Evolutionary conservation across 441 rosid species (phyloP), one percentile per base, ranked within the genome.

Genomic region (Capsella rubella): DNA sequence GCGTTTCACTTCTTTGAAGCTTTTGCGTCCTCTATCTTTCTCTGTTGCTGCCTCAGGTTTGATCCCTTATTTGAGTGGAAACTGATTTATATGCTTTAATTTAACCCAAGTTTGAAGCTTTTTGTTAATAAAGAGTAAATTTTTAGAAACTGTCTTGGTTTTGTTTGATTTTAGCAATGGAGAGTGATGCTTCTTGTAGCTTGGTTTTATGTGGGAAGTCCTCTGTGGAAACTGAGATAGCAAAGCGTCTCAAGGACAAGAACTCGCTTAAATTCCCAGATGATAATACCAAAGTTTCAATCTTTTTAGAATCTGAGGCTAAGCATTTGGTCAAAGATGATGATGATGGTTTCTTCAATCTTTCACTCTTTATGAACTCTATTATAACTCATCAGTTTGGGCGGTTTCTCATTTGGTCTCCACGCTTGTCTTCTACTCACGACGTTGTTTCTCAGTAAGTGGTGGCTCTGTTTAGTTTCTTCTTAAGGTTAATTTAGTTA

Each of bases 391-490:
- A 71, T 80, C 86, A 69, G 56, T 92, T 89, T 27, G 98, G 97
- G 29, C 79, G 95, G 76, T 81, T 90, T 67, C 87, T 92, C 49
- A 79, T 92, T 76, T 92, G 97, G 97, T 92, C 96, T 60, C 96
- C 93, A 3, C 82, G 84, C 11, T 77, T 90, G 75, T 45, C 89
- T 71, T 92, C 97, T 1, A 95, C 97, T 21, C 99, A 95, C 4
- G 97, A 92, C 43, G 75, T 89, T 49, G 82, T 92, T 75, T 87
- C 97, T 46, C 84, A 83, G 98, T 95, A 84, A 84, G 98, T 64
- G 25, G 25, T 21, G 35, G 6, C 28, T 31, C 55, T 61, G 10
- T 42, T 56, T 27, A 10, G 21, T 25, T 18, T 45, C 58, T 18
- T 8, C 40, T 21, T 12, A 16, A 59, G 49, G 11, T 54, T 46